Conservation (phyloP, 345 rosid species). For the Brassica carinata region DNA sequence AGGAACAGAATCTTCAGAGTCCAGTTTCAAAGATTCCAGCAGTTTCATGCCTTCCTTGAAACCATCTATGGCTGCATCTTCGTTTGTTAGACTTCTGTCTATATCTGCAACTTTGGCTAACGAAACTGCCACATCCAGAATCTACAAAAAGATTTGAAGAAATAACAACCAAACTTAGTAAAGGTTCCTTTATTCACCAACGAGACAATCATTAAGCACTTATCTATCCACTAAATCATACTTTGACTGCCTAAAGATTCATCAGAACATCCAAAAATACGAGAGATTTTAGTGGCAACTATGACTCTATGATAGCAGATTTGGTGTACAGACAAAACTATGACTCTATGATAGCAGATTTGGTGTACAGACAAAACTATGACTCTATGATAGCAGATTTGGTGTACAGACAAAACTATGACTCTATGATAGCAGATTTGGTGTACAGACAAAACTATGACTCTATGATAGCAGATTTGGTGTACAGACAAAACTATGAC, state of each 20-base stretch:
- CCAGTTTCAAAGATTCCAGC: constrained; percentile 68
- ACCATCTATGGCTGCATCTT: constrained; percentile 62
- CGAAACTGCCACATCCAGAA: constrained; percentile 77
- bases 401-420: no score
- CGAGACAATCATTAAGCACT: not conserved
- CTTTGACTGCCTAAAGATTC: not conserved
- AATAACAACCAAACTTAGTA: not conserved
- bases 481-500: not conserved
- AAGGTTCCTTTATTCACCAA: not conserved
- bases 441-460: no score
- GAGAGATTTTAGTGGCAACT: not conserved
- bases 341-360: no score
- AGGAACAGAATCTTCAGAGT: constrained; percentile 60
- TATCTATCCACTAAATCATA: not conserved
- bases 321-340: no score
- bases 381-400: no score
- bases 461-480: not conserved
- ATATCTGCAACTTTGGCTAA: constrained; percentile 95
- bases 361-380: no score
- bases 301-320: no score
- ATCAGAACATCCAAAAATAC: not conserved
- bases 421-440: no score
- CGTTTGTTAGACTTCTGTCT: constrained; percentile 67
- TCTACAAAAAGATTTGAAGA: constrained; percentile 37
- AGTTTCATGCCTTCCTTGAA: constrained; percentile 81